Percentiles rank a stretch among this genome's conserved stretches.
phyloP scores from a whole-genome alignment of 1,284 basidiomycete species.

The Cryptococcus sp. region DNA sequence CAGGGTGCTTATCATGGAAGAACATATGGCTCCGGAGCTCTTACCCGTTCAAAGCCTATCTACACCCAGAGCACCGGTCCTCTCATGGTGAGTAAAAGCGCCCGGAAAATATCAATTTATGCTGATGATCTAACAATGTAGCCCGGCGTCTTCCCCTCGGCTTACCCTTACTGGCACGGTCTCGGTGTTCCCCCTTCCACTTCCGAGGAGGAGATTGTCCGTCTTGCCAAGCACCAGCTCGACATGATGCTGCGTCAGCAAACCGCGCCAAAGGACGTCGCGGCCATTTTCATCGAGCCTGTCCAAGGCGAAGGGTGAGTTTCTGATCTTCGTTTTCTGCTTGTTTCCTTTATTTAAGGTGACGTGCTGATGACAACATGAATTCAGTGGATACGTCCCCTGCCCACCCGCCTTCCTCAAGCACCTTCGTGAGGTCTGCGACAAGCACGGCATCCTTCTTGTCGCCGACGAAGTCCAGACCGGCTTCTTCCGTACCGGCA shows the following conservation, averaged over 20 bases:
- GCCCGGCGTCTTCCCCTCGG: slow-evolving; percentile 73
- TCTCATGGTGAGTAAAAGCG: slow-evolving; percentile 66
- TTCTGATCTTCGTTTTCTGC: not conserved
- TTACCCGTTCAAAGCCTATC: slow-evolving; percentile 82
- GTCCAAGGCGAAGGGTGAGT: slow-evolving; percentile 77
- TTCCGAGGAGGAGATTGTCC: slow-evolving; percentile 66
- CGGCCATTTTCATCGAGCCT: slow-evolving; percentile 89
- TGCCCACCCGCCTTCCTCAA: slow-evolving; percentile 78
- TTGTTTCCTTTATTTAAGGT: no score
- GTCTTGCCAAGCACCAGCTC: slow-evolving; percentile 75
- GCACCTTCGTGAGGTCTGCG: slow-evolving; percentile 80
- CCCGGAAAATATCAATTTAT: not conserved
- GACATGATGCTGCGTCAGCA: slow-evolving; percentile 82
- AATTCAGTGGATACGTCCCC: slow-evolving; percentile 74
- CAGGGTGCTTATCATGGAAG: slow-evolving; percentile 87
- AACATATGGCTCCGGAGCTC: slow-evolving; percentile 83
- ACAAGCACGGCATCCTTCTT: slow-evolving; percentile 77
- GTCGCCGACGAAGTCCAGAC: slow-evolving; percentile 86
- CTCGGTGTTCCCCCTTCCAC: slow-evolving; percentile 67
- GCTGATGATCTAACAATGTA: slow-evolving; percentile 3
- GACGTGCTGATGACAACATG: not conserved
- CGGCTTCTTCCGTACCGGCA: slow-evolving; percentile 88
- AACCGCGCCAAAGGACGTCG: slow-evolving; percentile 79
- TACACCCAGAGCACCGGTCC: slow-evolving; percentile 76
- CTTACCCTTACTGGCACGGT: slow-evolving; percentile 95